phyloP scores from a whole-genome alignment of 192 early-diverging fungal species.

The Endogone sp. region DNA sequence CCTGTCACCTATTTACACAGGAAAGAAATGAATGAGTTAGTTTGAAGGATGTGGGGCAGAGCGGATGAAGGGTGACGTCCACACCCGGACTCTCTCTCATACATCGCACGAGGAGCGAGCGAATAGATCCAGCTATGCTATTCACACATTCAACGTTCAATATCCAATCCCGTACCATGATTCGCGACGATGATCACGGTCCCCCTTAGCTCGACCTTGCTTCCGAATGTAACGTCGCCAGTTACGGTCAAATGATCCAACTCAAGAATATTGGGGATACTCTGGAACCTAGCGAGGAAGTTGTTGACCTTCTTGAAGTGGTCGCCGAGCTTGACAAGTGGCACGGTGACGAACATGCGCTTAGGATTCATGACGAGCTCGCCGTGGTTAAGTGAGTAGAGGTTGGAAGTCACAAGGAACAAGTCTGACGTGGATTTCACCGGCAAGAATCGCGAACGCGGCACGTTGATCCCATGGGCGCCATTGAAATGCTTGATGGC shows the following conservation, averaged over 20 bases:
- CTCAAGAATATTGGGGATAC: constrained; percentile 92
- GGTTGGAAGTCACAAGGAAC: constrained; percentile 93
- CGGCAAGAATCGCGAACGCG: constrained; percentile 94
- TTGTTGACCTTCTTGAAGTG: constrained; percentile 96
- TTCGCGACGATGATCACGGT: constrained; percentile 99
- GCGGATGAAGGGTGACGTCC: neutral
- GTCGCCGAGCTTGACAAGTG: constrained; percentile 95
- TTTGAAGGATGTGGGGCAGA: neutral
- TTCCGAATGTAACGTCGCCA: constrained; percentile 97
- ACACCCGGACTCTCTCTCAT: too few relatives aligned
- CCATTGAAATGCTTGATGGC: constrained; percentile 97
- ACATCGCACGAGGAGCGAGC: too few relatives aligned
- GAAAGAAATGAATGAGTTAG: neutral
- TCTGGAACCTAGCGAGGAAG: constrained; percentile 89
- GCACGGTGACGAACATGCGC: constrained; percentile 88
- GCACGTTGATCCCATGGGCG: constrained; percentile 97
- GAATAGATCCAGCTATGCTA: neutral
- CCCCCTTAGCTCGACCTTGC: constrained; percentile 83
- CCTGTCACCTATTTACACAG: constrained; percentile 31
- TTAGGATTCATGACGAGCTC: constrained; percentile 90
- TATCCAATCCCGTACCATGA: constrained; percentile 52
- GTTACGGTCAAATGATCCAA: constrained; percentile 98
- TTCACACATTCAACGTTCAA: neutral
- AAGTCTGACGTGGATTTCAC: constrained; percentile 98
- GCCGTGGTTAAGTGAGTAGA: constrained; percentile 93